These are phyloP conservation scores for Botryosphaeria dothidea DNA, from an alignment of 2,329 filamentous ascomycete species.

Conservation along the genomic window DNA sequence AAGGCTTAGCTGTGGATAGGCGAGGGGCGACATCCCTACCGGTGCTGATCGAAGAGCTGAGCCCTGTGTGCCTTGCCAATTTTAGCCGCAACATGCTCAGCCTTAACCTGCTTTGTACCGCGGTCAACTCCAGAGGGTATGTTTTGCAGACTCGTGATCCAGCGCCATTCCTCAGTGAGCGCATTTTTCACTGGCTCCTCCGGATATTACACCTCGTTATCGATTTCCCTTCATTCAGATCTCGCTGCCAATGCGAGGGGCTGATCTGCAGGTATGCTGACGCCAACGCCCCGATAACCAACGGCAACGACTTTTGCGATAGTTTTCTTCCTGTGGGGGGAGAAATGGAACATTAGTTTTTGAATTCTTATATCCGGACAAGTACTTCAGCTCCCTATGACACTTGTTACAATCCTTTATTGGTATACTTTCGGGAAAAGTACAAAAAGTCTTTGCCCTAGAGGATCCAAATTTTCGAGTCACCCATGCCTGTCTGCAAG, in stretches of 20 bases:
- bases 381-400: no score
- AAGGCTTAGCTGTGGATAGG: constrained; percentile 2
- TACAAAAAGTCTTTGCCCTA: no score
- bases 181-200: background rate
- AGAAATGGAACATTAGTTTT: no score
- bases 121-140: background rate
- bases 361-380: no score
- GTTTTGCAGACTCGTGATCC: background rate
- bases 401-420: no score
- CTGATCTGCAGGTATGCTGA: background rate
- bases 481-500: no score
- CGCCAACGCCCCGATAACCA: no score
- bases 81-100: background rate
- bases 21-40: background rate
- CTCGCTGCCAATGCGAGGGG: background rate
- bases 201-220: background rate
- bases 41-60: background rate
- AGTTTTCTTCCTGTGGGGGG: no score
- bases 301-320: no score
- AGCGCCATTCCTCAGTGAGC: background rate
- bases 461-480: no score
- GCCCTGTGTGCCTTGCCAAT: constrained; percentile 2
- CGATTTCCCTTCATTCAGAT: background rate
- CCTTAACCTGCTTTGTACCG: background rate
- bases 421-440: no score